These are phyloP conservation scores for Penicillium steckii DNA, from an alignment of 495 filamentous ascomycete species.

Conservation along the genomic window DNA sequence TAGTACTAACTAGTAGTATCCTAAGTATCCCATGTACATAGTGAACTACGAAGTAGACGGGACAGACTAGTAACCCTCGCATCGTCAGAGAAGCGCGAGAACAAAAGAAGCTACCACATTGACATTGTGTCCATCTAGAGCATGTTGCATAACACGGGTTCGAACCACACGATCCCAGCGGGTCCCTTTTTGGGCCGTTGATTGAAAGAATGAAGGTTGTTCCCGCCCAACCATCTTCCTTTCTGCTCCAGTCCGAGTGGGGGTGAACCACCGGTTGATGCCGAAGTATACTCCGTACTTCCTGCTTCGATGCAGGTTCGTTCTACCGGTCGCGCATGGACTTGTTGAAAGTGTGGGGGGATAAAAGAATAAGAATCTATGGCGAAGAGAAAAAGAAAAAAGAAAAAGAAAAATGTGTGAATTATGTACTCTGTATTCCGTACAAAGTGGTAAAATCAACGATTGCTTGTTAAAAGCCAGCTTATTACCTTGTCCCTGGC, in stretches of 20 bases:
- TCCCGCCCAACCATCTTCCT: conserved; percentile 10
- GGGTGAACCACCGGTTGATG: conserved; percentile 17
- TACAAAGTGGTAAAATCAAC: too few species aligned
- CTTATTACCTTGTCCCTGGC: too few species aligned
- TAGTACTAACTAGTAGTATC: neutral
- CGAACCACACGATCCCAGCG: neutral
- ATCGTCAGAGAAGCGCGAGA: too few species aligned
- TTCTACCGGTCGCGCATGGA: conserved; percentile 1
- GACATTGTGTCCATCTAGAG: neutral
- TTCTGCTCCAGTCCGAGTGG: conserved; percentile 5
- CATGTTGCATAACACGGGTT: conserved; percentile 2
- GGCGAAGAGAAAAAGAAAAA: neutral
- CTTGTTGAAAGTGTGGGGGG: neutral
- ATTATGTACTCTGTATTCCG: neutral
- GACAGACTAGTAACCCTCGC: too few species aligned
- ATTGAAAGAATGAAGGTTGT: conserved; percentile 15
- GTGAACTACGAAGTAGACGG: too few species aligned
- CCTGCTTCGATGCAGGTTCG: neutral
- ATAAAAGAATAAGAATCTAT: neutral
- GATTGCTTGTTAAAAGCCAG: too few species aligned
- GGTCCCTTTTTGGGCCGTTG: neutral
- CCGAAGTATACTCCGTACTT: conserved; percentile 8
- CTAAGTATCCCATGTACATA: too few species aligned
- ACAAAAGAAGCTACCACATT: too few species aligned
- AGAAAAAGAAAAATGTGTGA: neutral